Conservation (phyloP, 2,329 filamentous ascomycete genomes). For the Xylaria multiplex region DNA sequence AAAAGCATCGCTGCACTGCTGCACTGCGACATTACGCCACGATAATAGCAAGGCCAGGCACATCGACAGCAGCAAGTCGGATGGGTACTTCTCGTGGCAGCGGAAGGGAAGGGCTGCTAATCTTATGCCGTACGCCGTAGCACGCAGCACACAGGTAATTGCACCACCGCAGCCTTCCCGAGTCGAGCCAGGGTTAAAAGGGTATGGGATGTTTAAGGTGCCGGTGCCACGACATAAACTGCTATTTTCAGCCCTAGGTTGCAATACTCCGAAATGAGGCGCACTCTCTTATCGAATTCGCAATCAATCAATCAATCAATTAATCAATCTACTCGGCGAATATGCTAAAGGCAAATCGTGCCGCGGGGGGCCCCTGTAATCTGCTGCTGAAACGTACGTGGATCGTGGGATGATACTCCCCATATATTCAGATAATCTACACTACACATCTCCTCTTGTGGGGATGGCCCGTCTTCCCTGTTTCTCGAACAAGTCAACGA, state of each 20-base stretch:
- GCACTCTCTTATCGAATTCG: conserved; percentile 5
- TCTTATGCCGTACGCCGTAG: conserved; percentile 18
- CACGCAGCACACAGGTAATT: background rate
- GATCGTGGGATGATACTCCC: conserved; percentile 19
- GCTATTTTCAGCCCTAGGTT: conserved; percentile 31
- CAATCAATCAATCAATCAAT: too few relatives aligned
- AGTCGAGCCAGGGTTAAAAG: conserved; percentile 1
- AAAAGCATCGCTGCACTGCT: conserved; percentile 18
- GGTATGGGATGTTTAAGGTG: conserved; percentile 20
- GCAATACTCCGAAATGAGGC: conserved; percentile 23
- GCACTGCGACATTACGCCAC: conserved; percentile 19
- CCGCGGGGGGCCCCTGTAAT: conserved; percentile 25
- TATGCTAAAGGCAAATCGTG: conserved; percentile 21
- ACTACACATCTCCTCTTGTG: conserved; percentile 15
- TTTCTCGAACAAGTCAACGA: conserved; percentile 32
- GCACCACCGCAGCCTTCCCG: conserved; percentile 16
- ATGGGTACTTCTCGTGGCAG: conserved; percentile 17
- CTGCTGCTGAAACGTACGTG: conserved; percentile 31
- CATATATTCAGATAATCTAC: conserved; percentile 25
- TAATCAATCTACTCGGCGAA: conserved; percentile 2
- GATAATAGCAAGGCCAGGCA: conserved; percentile 18
- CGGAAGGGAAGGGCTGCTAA: conserved; percentile 12
- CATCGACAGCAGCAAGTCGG: conserved; percentile 15
- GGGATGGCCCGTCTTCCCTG: conserved; percentile 9
- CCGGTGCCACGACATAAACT: conserved; percentile 27